Base-by-base conservation (phyloP, 139 green algal genomes). In the Chlorella sp. region DNA sequence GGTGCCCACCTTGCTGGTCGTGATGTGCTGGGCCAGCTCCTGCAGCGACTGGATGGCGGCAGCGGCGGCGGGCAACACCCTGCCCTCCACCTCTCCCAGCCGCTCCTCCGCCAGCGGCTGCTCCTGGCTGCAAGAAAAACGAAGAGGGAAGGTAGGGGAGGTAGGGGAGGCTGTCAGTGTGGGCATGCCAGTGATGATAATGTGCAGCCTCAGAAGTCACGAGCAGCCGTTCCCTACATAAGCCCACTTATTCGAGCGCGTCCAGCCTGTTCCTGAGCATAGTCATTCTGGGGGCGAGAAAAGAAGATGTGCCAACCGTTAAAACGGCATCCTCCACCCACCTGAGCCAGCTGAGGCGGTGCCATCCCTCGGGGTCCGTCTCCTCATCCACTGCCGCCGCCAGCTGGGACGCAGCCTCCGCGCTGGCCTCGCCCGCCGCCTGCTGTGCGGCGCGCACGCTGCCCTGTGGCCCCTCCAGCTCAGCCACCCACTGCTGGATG, bases 321-420 rank as follows among this genome's bases (percentile, higher is more conserved):
- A n/a, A n/a, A n/a, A n/a, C n/a, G n/a, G n/a, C 48, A 9, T 57
- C 48, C 48, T 9, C 48, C 48, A 57, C 69, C 28, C 28, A 36
- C 16, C 32, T 36, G 16, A 89, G 60, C 89, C 89, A 91, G 28
- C 37, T 36, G 32, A 91, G 66, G 22, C 87, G 77, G 61, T 76
- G 40, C 0, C 68, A 32, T 2, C 39, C 82, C 24, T 86, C 82
- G 14, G n/a, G 61, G 22, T 71, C 64, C 24, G 64, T 28, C 11
- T 71, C 64, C 64, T 71, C 22, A 28, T 71, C 64, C n/a, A n/a
- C n/a, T 32, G 30, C 21, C 14, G 32, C 42, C 3, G 42, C 42
- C 79, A 85, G 79, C 79, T 69, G 42, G 11, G 30, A 48, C 22
- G 30, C 57, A 28, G 64, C 53, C 34, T 42, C 34, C 16, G n/a